Conservation (phyloP, 106 monocot genomes). For the Allium cepa region DNA sequence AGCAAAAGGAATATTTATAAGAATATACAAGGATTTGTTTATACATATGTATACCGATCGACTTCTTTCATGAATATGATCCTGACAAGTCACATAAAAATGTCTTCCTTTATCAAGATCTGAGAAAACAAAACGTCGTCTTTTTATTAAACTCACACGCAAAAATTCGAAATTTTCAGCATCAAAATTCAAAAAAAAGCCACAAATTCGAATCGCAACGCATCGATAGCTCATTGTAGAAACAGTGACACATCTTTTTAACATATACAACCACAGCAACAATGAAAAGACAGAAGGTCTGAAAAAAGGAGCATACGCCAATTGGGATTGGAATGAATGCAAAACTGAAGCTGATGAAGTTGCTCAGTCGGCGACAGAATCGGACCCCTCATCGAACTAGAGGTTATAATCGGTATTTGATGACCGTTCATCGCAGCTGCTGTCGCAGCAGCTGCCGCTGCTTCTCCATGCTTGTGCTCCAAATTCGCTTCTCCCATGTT, state of each 20-base stretch:
- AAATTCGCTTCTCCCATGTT: conserved; percentile 10
- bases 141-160: too few relatives aligned
- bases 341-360: conserved; percentile 64
- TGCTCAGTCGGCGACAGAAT: conserved; percentile 42
- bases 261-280: not conserved
- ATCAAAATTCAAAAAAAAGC: too few relatives aligned
- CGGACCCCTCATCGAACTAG: not conserved
- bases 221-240: not conserved
- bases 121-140: too few relatives aligned
- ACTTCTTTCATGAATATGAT: too few relatives aligned
- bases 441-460: not conserved
- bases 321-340: conserved; percentile 81
- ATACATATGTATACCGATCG: too few relatives aligned
- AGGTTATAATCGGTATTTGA: not conserved
- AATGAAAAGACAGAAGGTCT: not conserved
- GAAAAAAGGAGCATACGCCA: conserved; percentile 48
- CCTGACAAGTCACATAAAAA: too few relatives aligned
- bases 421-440: not conserved
- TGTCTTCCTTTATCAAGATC: too few relatives aligned
- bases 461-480: not conserved
- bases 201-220: too few relatives aligned
- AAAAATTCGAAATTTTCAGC: too few relatives aligned
- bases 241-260: not conserved
- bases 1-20: too few relatives aligned
- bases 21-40: too few relatives aligned